Evolutionary conservation across 2,329 filamentous ascomycete genomes (phyloP).

Genomic region (Fusarium succisae): DNA sequence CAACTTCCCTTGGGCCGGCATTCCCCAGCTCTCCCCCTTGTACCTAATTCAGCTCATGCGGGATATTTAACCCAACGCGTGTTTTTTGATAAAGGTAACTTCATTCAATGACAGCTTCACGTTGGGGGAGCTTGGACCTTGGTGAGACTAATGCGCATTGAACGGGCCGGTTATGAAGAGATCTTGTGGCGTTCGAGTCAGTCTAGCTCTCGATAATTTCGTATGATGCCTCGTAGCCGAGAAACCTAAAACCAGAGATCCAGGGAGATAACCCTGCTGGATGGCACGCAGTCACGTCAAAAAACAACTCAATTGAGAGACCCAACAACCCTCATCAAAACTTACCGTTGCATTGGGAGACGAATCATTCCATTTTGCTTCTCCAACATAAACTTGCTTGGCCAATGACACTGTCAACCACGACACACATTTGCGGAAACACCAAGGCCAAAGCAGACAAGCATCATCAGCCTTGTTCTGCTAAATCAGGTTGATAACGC

Average conservation of each 20-base stretch:
- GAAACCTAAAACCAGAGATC: not conserved
- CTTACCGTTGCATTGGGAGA: not conserved
- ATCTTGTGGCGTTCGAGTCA: constrained; percentile 12
- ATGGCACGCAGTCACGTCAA: not conserved
- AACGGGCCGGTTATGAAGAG: not conserved
- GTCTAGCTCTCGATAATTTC: not conserved
- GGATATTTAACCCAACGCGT: not conserved
- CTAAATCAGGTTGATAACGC: constrained; percentile 3
- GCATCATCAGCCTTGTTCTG: constrained; percentile 7
- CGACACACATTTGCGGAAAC: not conserved
- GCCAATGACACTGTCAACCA: not conserved
- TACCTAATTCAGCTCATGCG: not conserved
- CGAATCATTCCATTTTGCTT: not conserved
- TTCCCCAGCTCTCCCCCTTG: not conserved
- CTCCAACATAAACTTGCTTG: not conserved
- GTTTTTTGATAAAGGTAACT: not conserved
- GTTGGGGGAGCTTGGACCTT: not conserved
- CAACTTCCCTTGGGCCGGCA: not conserved
- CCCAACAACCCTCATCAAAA: not conserved
- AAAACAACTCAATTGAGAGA: not conserved
- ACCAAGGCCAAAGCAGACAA: not conserved
- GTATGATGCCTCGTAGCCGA: not conserved
- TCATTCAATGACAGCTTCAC: not conserved
- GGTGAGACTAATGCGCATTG: not conserved
- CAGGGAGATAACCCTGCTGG: not conserved